Evolutionary conservation across 768 basidiomycete species (phyloP), one percentile per base, ranked within the genome.

Genomic region (Russula virescens): DNA sequence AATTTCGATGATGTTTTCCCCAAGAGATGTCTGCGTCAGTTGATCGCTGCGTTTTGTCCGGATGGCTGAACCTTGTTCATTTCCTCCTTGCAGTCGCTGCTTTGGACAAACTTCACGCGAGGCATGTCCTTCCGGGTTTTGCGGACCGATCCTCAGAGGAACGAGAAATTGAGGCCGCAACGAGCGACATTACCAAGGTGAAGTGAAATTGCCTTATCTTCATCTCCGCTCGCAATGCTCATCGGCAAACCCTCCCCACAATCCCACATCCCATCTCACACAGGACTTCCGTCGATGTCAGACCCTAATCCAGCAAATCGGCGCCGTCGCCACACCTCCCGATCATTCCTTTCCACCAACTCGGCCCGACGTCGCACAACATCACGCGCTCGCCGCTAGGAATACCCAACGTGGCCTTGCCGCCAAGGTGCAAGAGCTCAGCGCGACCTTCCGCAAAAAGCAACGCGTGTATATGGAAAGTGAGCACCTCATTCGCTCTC

Each of bases 401-500:
- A 98, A 99, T 73, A 91, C 98, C 23, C 97, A 98, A 74, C 85
- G 94, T 46, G 94, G 87, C 23, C 83, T 99, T 57, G 97, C 97
- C n/a, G 93, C 91, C 42, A 94, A 94, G 73, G 85, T 98, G 14
- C 97, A 98, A 77, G 92, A 94, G 69, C 80, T 94, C 56, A 95
- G 93, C 69, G 89, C 88, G 23, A 79, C 86, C 14, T 98, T 99
- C 72, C 84, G 97, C 65, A 98, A 97, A 80, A 98, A 96, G 78
- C 97, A 99, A 75, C 87, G 93, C 63, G 90, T 96, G 35, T 98
- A 98, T 75, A 90, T 99, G 90, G 90, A 97, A 76, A 95, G 97
- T 96, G 73, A 75, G 95, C 21, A 82, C 59, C 66, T 58, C 56
- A 63, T 65, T 61, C 66, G 60, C 10, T 5, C 5, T 63, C 46